phyloP scores from a whole-genome alignment of 371 early-diverging fungal species.

The Mucor velutinosus region DNA sequence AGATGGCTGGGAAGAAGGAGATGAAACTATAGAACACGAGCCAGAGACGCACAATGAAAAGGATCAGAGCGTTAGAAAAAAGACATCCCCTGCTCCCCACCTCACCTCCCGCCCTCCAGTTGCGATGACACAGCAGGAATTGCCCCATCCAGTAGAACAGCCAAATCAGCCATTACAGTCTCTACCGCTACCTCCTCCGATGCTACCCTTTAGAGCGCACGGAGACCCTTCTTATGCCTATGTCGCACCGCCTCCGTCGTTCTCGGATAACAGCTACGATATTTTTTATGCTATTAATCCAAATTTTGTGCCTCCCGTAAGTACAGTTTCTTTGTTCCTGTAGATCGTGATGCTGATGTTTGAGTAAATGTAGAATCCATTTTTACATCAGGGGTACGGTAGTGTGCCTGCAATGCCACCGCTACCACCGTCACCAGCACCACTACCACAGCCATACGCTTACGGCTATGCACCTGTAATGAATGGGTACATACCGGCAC shows the following conservation, averaged over 20 bases:
- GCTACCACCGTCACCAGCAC: background rate
- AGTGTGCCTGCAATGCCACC: background rate
- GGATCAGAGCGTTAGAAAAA: background rate
- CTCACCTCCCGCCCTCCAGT: background rate
- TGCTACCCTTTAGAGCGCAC: background rate
- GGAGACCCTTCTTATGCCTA: background rate
- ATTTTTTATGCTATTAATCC: constrained; percentile 18
- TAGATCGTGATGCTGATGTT: background rate
- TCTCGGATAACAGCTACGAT: constrained; percentile 14
- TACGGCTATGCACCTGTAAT: background rate
- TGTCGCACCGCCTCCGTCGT: background rate
- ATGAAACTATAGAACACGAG: constrained; percentile 5
- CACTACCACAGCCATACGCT: too few species aligned
- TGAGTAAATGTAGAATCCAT: background rate
- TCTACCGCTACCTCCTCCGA: constrained; percentile 6
- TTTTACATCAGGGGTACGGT: constrained; percentile 1
- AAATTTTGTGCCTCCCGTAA: constrained; percentile 44
- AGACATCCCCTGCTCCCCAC: background rate
- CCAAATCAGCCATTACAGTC: background rate
- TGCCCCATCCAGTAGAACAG: background rate
- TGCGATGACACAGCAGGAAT: background rate
- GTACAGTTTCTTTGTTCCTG: background rate
- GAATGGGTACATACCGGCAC: background rate
- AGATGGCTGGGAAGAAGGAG: constrained; percentile 19
- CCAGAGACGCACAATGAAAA: constrained; percentile 6